phyloP scores from a whole-genome alignment of 2,329 filamentous ascomycete genomes.

The Rhynchosporium secalis region DNA sequence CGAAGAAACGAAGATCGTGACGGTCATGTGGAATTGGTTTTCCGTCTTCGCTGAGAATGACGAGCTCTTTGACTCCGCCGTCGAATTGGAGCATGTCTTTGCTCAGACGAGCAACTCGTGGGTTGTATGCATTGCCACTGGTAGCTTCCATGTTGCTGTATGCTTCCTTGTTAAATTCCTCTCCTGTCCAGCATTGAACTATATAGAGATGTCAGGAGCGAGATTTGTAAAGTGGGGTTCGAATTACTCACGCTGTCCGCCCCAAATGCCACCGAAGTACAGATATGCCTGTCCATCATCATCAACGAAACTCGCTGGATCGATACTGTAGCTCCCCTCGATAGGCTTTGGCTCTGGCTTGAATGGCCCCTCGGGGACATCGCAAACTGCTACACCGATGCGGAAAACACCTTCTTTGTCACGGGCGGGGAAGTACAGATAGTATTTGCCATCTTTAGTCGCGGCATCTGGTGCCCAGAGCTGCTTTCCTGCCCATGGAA shows the following conservation, averaged over 20 bases:
- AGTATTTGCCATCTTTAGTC: constrained; percentile 67
- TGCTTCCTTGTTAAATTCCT: constrained; percentile 55
- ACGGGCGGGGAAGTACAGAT: constrained; percentile 75
- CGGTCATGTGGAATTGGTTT: constrained; percentile 63
- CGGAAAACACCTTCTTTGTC: constrained; percentile 70
- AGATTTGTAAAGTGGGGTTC: background rate
- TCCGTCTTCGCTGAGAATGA: constrained; percentile 63
- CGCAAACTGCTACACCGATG: constrained; percentile 68
- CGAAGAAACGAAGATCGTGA: constrained; percentile 75
- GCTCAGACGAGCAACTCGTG: constrained; percentile 64
- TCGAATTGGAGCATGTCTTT: constrained; percentile 67
- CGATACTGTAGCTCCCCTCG: constrained; percentile 71
- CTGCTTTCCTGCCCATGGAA: constrained; percentile 78
- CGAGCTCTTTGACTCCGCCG: constrained; percentile 56
- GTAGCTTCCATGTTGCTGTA: constrained; percentile 59
- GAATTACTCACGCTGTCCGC: constrained; percentile 57
- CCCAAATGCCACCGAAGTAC: constrained; percentile 81
- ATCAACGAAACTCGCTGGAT: constrained; percentile 75
- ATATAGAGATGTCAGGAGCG: constrained; percentile 3
- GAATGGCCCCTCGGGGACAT: constrained; percentile 70
- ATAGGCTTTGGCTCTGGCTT: constrained; percentile 64
- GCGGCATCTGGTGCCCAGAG: constrained; percentile 81
- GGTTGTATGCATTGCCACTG: constrained; percentile 60
- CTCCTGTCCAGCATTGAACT: constrained; percentile 69
- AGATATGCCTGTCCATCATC: constrained; percentile 66